Evolutionary conservation across 495 filamentous ascomycete species (phyloP).

Genomic region (Hyaloscypha bicolor): DNA sequence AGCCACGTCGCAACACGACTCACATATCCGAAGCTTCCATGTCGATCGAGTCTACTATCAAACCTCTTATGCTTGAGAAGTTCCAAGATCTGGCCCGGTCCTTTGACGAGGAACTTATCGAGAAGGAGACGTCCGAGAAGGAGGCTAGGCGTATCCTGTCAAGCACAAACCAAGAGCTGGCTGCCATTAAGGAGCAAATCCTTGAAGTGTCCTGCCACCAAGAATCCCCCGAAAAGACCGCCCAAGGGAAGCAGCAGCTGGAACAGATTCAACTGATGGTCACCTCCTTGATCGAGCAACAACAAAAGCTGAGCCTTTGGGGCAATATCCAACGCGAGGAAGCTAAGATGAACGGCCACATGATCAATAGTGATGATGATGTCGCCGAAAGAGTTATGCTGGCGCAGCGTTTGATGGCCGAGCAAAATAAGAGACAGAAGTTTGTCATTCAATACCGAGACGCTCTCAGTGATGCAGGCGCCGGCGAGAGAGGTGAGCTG

Average conservation of each 20-base stretch:
- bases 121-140: slow-evolving; percentile 58
- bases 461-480: slow-evolving; percentile 49
- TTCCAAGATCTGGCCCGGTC: slow-evolving; percentile 57
- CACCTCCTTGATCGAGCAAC: slow-evolving; percentile 30
- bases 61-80: slow-evolving; percentile 58
- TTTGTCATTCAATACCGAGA: slow-evolving; percentile 48
- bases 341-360: slow-evolving; percentile 26
- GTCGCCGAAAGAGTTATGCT: slow-evolving; percentile 25
- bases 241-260: slow-evolving; percentile 12
- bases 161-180: slow-evolving; percentile 57
- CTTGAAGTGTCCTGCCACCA: slow-evolving; percentile 45
- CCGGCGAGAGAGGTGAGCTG: slow-evolving; percentile 54
- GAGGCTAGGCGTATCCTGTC: slow-evolving; percentile 59
- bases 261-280: slow-evolving; percentile 17
- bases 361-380: slow-evolving; percentile 24
- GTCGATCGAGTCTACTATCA: slow-evolving; percentile 57
- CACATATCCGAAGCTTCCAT: slow-evolving; percentile 61
- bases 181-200: slow-evolving; percentile 48
- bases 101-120: slow-evolving; percentile 61
- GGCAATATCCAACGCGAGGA: slow-evolving; percentile 21
- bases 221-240: slow-evolving; percentile 16
- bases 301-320: slow-evolving; percentile 30
- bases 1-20: slow-evolving; percentile 39
- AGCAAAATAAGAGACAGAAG: slow-evolving; percentile 44
- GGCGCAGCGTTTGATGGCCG: slow-evolving; percentile 35